Conservation (phyloP, 106 monocot genomes). For the Vanilla planifolia region DNA sequence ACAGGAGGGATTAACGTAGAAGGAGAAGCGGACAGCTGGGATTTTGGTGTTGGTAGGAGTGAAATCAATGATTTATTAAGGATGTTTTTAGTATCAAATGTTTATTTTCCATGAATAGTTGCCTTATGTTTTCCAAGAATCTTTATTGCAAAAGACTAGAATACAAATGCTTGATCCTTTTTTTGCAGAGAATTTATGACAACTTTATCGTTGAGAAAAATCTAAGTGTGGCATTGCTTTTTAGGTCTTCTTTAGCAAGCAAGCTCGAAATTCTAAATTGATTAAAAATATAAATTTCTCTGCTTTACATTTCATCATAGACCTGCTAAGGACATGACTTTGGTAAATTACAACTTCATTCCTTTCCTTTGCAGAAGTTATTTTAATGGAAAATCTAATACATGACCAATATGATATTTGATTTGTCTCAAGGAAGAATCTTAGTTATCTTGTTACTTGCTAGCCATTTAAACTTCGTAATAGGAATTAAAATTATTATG, state of each 20-base stretch:
- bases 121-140: neutral
- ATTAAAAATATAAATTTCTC: neutral
- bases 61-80: neutral
- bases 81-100: neutral
- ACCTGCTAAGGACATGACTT: too few species aligned
- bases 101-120: neutral
- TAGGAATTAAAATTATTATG: too few species aligned
- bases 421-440: too few species aligned
- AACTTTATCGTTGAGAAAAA: too few species aligned
- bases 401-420: too few species aligned
- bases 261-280: neutral
- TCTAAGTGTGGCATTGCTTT: too few species aligned
- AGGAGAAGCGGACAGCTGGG: conserved; percentile 94
- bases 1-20: conserved; percentile 88
- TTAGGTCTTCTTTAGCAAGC: neutral
- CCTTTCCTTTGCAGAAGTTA: too few species aligned
- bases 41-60: conserved; percentile 84
- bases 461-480: too few species aligned
- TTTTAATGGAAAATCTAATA: too few species aligned
- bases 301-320: too few species aligned
- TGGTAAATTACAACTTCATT: too few species aligned
- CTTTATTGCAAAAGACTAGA: neutral
- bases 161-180: neutral
- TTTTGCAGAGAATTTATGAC: neutral
- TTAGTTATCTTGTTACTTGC: too few species aligned